A percentile compares a stretch with the other conserved stretches of the same genome.
Conservation (phyloP, 208 protist genomes). For the Trypanosoma caninum region DNA sequence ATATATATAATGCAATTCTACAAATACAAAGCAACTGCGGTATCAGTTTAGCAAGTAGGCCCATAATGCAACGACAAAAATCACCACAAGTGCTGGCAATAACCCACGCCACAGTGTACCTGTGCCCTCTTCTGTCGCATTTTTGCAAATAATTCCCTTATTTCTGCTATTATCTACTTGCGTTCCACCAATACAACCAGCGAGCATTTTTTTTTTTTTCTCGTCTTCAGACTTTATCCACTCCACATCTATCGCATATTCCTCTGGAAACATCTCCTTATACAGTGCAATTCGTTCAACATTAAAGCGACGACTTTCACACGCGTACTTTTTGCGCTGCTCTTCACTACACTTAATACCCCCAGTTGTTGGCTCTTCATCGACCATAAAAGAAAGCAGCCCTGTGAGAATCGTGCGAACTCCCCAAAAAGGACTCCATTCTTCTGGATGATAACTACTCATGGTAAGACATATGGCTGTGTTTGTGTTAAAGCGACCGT, state of each 20-base stretch:
- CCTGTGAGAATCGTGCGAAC: constrained; percentile 78
- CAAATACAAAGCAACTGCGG: no score
- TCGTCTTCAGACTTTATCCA: not conserved
- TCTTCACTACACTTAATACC: constrained; percentile 25
- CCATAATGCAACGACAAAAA: not conserved
- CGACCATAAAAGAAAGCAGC: constrained; percentile 79
- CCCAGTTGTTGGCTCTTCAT: constrained; percentile 46
- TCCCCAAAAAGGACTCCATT: constrained; percentile 88
- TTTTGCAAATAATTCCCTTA: no score
- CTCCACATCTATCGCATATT: not conserved
- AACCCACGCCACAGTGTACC: not conserved
- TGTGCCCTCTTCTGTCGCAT: not conserved
- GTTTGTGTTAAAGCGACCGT: constrained; percentile 70
- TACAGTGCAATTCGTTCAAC: constrained; percentile 6
- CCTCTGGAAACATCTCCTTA: constrained; percentile 6
- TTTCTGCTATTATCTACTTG: not conserved
- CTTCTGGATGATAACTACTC: constrained; percentile 83
- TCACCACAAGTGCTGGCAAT: not conserved
- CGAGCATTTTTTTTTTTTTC: not conserved
- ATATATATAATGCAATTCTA: no score
- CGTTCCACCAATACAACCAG: not conserved
- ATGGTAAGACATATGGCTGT: constrained; percentile 77
- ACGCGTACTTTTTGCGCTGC: constrained; percentile 39
- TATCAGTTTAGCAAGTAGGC: no score
- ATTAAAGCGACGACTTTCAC: constrained; percentile 20